Evolutionary conservation across 495 filamentous ascomycete genomes (phyloP).

Genomic region (Letharia lupina): DNA sequence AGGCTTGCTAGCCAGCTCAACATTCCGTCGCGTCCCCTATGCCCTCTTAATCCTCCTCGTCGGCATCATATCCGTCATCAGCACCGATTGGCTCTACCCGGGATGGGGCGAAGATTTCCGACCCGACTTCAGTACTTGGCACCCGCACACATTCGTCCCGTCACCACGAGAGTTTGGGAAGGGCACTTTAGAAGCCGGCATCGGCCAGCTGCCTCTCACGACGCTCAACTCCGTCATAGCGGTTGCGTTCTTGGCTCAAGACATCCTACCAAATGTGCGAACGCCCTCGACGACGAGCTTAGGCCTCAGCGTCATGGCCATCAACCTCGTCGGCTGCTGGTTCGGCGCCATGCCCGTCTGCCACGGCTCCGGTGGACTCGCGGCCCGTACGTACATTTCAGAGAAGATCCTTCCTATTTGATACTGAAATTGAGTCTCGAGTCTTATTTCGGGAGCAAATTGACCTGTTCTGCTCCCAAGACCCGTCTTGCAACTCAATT

Average conservation of each 20-base stretch:
- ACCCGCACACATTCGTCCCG: conserved; percentile 39
- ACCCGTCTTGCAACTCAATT: neutral
- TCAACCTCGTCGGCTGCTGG: conserved; percentile 82
- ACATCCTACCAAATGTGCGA: conserved; percentile 60
- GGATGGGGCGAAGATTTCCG: conserved; percentile 15
- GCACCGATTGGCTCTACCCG: conserved; percentile 18
- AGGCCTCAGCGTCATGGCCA: conserved; percentile 67
- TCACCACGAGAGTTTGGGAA: conserved; percentile 36
- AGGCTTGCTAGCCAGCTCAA: conserved; percentile 53
- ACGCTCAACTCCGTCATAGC: conserved; percentile 87
- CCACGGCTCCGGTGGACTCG: conserved; percentile 84
- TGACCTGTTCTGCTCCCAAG: neutral
- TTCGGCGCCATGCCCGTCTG: conserved; percentile 95
- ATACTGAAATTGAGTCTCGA: conserved; percentile 22
- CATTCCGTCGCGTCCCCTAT: conserved; percentile 57
- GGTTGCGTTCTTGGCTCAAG: conserved; percentile 61
- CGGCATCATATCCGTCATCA: conserved; percentile 50
- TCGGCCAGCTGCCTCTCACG: conserved; percentile 84
- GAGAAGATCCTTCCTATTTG: conserved; percentile 27
- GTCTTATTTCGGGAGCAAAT: neutral
- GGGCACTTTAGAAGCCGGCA: conserved; percentile 50
- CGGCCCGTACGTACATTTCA: conserved; percentile 41
- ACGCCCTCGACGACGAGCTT: conserved; percentile 62
- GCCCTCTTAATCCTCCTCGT: conserved; percentile 62
- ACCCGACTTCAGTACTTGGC: conserved; percentile 47